A percentile compares a stretch with the other conserved stretches of the same genome.
Conservation (phyloP, 2,329 filamentous ascomycete species). For the Alternaria arborescens region DNA sequence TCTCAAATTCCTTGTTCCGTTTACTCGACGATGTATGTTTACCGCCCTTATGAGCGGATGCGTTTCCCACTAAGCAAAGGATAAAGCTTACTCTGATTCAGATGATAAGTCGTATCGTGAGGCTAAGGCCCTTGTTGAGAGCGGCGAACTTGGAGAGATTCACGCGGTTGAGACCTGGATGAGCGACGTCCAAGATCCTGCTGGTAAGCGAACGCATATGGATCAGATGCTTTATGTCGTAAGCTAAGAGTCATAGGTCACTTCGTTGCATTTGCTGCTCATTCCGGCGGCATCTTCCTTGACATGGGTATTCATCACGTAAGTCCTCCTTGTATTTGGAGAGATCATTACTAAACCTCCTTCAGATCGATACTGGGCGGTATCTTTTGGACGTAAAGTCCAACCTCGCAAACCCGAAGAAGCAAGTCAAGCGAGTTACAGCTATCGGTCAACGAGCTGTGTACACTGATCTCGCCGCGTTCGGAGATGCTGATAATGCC, state of each 20-base stretch:
- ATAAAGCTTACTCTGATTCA: neutral
- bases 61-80: neutral
- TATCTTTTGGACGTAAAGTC: constrained; percentile 11
- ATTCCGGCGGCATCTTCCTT: neutral
- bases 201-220: neutral
- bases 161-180: constrained; percentile 12
- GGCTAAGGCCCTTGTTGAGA: constrained; percentile 7
- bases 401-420: constrained; percentile 9
- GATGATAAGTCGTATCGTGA: constrained; percentile 10
- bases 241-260: neutral
- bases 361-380: constrained; percentile 5
- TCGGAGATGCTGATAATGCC: constrained; percentile 14
- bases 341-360: neutral
- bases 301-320: neutral
- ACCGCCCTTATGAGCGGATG: neutral
- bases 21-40: neutral
- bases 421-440: constrained; percentile 13
- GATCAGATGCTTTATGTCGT: neutral
- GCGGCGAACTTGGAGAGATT: constrained; percentile 8
- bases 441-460: constrained; percentile 14
- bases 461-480: constrained; percentile 9
- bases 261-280: neutral
- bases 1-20: constrained; percentile 12
- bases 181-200: constrained; percentile 7
- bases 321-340: too few species aligned